These are phyloP conservation scores for Pseudocercospora eumusae DNA, from an alignment of 2,329 filamentous ascomycete species.

Conservation along the genomic window DNA sequence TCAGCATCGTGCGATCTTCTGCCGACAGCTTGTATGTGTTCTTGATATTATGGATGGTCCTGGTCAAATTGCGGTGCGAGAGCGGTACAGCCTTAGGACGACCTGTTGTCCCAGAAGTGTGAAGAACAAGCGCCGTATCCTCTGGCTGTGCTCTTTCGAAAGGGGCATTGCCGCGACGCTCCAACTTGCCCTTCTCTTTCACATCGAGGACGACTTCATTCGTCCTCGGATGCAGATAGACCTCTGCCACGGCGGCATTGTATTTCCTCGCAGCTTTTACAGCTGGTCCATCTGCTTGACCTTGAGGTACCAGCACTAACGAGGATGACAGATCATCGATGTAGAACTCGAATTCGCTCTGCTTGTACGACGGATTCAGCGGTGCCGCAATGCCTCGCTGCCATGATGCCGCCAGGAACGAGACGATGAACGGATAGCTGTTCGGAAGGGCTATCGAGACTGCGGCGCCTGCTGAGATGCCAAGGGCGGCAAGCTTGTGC, in stretches of 20 bases:
- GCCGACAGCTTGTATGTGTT: slow-evolving; percentile 72
- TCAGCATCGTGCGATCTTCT: slow-evolving; percentile 76
- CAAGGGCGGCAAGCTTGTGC: slow-evolving; percentile 72
- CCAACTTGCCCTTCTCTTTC: slow-evolving; percentile 71
- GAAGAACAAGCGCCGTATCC: slow-evolving; percentile 77
- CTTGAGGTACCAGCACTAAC: slow-evolving; percentile 72
- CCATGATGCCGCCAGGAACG: slow-evolving; percentile 83
- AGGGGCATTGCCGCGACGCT: slow-evolving; percentile 50
- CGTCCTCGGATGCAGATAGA: slow-evolving; percentile 67
- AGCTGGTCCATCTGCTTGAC: slow-evolving; percentile 66
- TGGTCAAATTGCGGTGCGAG: slow-evolving; percentile 76
- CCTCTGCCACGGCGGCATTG: slow-evolving; percentile 81
- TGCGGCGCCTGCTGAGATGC: slow-evolving; percentile 67
- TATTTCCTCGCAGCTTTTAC: slow-evolving; percentile 77
- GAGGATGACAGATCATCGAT: slow-evolving; percentile 83
- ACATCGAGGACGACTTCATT: slow-evolving; percentile 73
- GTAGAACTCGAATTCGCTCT: slow-evolving; percentile 89
- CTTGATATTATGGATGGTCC: slow-evolving; percentile 81
- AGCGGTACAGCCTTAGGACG: slow-evolving; percentile 82
- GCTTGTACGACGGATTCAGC: slow-evolving; percentile 86
- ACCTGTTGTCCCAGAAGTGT: slow-evolving; percentile 83
- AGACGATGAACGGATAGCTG: slow-evolving; percentile 84
- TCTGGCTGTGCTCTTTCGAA: slow-evolving; percentile 65
- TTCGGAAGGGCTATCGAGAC: slow-evolving; percentile 84
- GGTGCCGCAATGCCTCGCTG: slow-evolving; percentile 81